A percentile compares a stretch with the other conserved stretches of the same genome.
Evolutionary conservation across 257 asterid genomes (phyloP).

Genomic region (Knoxia roxburghii): DNA sequence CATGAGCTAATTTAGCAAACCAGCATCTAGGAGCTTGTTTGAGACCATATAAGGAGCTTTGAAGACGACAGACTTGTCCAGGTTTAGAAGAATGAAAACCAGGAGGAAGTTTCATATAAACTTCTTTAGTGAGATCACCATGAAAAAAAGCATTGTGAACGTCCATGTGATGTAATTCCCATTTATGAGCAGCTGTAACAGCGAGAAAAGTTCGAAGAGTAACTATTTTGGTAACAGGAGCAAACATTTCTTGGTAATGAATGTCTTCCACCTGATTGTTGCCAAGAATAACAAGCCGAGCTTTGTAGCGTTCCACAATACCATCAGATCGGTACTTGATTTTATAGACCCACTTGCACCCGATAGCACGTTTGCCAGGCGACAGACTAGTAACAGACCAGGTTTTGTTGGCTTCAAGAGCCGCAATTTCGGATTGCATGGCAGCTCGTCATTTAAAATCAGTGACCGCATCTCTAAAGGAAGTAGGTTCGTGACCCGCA

Average conservation of each 20-base stretch:
- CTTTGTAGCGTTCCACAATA: not conserved
- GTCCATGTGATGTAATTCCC: constrained; percentile 1
- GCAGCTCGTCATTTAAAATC: not conserved
- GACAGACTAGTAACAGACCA: not conserved
- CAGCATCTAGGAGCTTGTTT: constrained; percentile 1
- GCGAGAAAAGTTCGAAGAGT: not conserved
- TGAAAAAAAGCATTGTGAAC: not conserved
- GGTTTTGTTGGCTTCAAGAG: not conserved
- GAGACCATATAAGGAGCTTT: not conserved
- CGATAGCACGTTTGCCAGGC: too few species aligned
- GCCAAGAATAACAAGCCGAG: not conserved
- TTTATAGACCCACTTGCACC: not conserved
- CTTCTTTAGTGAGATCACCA: not conserved
- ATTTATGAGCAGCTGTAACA: not conserved
- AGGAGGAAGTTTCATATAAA: not conserved
- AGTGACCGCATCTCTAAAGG: not conserved
- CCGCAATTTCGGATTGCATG: not conserved
- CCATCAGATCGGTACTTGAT: not conserved
- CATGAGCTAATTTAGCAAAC: not conserved
- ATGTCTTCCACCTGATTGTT: not conserved
- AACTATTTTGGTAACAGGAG: too few species aligned
- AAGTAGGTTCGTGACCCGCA: not conserved
- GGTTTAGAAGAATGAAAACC: not conserved
- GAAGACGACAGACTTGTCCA: not conserved
- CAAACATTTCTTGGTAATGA: not conserved